A percentile compares a stretch with the other conserved stretches of the same genome.
Conservation (phyloP, 1,139 yeast species). For the Pichia sp. region DNA sequence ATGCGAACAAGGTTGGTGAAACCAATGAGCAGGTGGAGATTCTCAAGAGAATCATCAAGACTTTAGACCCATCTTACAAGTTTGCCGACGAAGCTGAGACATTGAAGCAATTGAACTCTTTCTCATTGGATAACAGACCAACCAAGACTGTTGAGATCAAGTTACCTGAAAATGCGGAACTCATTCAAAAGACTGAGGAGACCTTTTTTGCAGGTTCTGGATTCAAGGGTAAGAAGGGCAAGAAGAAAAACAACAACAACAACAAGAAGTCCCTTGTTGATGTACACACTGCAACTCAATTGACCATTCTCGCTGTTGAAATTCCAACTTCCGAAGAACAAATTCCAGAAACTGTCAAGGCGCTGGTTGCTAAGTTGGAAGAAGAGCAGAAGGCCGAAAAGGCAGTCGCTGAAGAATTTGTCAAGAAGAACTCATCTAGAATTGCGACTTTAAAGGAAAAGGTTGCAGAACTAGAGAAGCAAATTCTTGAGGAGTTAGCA, state of each 20-base stretch:
- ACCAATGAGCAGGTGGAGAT: conserved; percentile 27
- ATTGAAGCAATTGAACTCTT: conserved; percentile 4
- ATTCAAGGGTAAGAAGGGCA: conserved; percentile 31
- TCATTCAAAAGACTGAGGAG: conserved; percentile 60
- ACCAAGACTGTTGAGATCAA: conserved; percentile 30
- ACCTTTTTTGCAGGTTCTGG: conserved; percentile 41
- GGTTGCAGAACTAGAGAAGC: conserved; percentile 24
- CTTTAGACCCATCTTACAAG: conserved; percentile 7
- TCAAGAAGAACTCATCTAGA: conserved; percentile 63
- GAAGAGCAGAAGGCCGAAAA: conserved; percentile 71
- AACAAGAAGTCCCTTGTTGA: conserved; percentile 39
- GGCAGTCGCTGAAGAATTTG: conserved; percentile 63
- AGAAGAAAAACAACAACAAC: no score
- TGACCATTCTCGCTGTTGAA: conserved; percentile 69
- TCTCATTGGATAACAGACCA: conserved; percentile 27
- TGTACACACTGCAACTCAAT: conserved; percentile 73
- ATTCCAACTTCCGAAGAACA: conserved; percentile 79
- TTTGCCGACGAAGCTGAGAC: conserved; percentile 7
- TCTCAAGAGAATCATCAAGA: conserved; percentile 5
- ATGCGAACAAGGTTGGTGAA: conserved; percentile 69
- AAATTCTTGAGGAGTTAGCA: conserved; percentile 24
- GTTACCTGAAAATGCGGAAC: conserved; percentile 51
- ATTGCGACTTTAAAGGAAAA: conserved; percentile 41
- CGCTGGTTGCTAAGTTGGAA: conserved; percentile 67
- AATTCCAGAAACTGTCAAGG: conserved; percentile 55